Evolutionary conservation across 2,329 filamentous ascomycete species (phyloP), one percentile per base, ranked within the genome.

Genomic region (Ceratocystis lukuohia): DNA sequence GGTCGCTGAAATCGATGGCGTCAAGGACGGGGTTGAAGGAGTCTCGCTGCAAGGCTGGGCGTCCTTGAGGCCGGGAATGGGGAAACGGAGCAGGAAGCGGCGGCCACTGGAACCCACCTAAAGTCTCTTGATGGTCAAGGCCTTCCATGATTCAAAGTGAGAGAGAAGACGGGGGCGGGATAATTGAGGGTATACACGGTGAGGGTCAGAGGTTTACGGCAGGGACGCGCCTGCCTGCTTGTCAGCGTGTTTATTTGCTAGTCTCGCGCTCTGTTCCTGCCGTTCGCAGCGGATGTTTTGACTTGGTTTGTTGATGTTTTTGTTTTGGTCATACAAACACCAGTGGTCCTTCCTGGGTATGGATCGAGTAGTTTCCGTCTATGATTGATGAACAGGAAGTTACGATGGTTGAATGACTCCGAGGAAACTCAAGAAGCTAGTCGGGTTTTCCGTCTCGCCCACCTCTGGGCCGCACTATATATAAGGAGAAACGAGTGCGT

Each of bases 1-100:
- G 56, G 17, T 59, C 56, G 56, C 28, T 33, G 3, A 59, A 3
- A 8, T 37, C 25, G 30, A 59, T 37, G 15, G 56, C 56, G 56
- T 59, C 20, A n/a, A 59, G 56, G 17, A 37, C 28, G n/a, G 56
- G 61, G 17, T 17, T 25, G 25, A 63, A 30, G 1, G 61, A 63
- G 44, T 63, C 41, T 20, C 61, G 61, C n/a, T 50, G 61, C 12
- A 63, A n/a, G 5, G 7, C 7, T 15, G 61, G 61, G 41, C 61
- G 61, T 30, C n/a, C 22, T 28, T n/a, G 20, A 20, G 56, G 28
- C 30, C 28, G 28, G 25, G 44, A 44, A 63, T 63, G 25, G 44
- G 53, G 44, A 45, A 65, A 64, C 12, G 66, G 66, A 45, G 46
- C 28, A 25, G 61, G 62, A 45, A 64, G 28, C 20, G 66, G 66